These are phyloP conservation scores for Chaetomium cochliodes DNA, from an alignment of 495 filamentous ascomycete genomes.

Conservation along the genomic window DNA sequence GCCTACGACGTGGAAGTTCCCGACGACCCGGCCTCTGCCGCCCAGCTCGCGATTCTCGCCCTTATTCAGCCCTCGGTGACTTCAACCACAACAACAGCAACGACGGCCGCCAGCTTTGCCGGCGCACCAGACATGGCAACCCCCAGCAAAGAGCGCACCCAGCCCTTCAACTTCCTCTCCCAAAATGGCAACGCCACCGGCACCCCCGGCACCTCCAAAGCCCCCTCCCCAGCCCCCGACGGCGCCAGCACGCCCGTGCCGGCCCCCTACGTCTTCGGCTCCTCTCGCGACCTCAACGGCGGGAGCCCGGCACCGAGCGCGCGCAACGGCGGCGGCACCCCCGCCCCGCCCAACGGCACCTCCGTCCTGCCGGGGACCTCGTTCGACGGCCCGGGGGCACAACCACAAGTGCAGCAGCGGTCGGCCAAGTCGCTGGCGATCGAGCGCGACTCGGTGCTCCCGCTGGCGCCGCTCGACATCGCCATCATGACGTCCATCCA, in stretches of 20 bases:
- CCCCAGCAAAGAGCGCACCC: slow-evolving; percentile 53
- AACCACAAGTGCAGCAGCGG: slow-evolving; percentile 41
- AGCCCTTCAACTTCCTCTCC: slow-evolving; percentile 56
- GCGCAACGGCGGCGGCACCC: slow-evolving; percentile 45
- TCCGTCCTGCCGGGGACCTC: slow-evolving; percentile 18
- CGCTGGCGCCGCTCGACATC: slow-evolving; percentile 76
- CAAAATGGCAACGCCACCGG: slow-evolving; percentile 58
- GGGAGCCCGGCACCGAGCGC: slow-evolving; percentile 47
- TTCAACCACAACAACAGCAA: slow-evolving; percentile 30
- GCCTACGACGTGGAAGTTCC: slow-evolving; percentile 81
- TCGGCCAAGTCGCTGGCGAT: slow-evolving; percentile 53
- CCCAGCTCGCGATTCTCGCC: slow-evolving; percentile 75
- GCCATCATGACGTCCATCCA: slow-evolving; percentile 86
- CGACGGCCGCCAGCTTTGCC: slow-evolving; percentile 34
- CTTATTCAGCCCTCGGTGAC: slow-evolving; percentile 62
- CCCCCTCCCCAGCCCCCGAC: slow-evolving; percentile 83
- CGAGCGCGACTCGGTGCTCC: slow-evolving; percentile 78
- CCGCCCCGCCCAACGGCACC: slow-evolving; percentile 40
- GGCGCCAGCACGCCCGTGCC: slow-evolving; percentile 66
- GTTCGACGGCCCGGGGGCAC: slow-evolving; percentile 29
- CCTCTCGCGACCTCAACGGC: slow-evolving; percentile 43
- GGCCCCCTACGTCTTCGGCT: slow-evolving; percentile 51
- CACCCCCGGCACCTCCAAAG: slow-evolving; percentile 79
- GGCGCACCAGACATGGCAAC: slow-evolving; percentile 45
- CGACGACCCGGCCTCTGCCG: slow-evolving; percentile 83